Base-by-base conservation (phyloP, 176 grass and related monocot species). In the Pharus latifolius region DNA sequence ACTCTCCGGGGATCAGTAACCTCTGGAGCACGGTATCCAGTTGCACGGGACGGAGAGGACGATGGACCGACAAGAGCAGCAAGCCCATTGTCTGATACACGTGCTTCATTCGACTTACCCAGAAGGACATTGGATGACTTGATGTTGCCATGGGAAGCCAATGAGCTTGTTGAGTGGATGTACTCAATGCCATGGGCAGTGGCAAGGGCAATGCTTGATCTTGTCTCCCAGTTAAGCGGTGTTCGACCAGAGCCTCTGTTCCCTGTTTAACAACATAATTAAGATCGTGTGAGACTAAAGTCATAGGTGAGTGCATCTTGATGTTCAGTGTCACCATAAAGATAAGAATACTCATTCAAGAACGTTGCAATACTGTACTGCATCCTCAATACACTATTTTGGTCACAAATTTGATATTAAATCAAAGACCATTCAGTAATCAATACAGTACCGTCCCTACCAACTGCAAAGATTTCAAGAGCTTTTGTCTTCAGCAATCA, bases 51-150 rank as follows among this genome's bases (percentile, higher is more conserved):
- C 16, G 75, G 56, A 60, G 74, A 20, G 24, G 84, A 63, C 14
- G 79, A 69, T 3, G 72, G 69, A 50, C 53, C 85, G 66, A 90
- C 82, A 49, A 96, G 92, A 52, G 73, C 56, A 16, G 79, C 63
- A 38, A 96, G 81, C n/a, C 82, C 75, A 15, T 80, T 90, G 55
- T 96, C 92, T 25, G 92, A 83, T 16, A 96, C 62, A 56, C 78
- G 84, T 16, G 88, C 78, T 70, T 82, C 49, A 19, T 77, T 69
- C 2, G 84, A 70, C 30, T 67, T 77, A 13, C 43, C 55, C 13
- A 96, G 75, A 15, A 96, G 88, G 70, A 96, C 73, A 61, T 96
- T 96, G 20, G 92, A 96, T 37, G 88, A 96, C 80, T 88, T 96
- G 62, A 96, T 91, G 57, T 88, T 96, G 49, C 92, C 92, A 2